These are phyloP conservation scores for Eucalyptus rudis DNA, from an alignment of 345 rosid genomes.

Conservation along the genomic window DNA sequence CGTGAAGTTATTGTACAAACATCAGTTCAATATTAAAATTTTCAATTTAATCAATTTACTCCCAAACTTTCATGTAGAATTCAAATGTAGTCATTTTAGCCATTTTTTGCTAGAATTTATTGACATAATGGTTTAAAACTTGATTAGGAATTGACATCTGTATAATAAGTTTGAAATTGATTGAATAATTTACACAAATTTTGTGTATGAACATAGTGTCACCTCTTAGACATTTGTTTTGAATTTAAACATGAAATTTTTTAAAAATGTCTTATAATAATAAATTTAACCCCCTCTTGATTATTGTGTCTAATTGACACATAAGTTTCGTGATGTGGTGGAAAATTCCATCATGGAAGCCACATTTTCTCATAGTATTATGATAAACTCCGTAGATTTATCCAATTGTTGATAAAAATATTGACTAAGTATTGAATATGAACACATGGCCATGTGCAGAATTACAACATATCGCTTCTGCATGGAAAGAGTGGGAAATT, in stretches of 20 bases:
- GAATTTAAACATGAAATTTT: not conserved
- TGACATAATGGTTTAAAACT: rapidly evolving
- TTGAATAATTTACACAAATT: not conserved
- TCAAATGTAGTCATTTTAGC: not conserved
- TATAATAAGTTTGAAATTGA: not conserved
- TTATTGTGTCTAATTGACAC: not conserved
- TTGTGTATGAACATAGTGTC: rapidly evolving
- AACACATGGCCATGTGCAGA: not conserved
- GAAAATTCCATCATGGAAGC: not conserved
- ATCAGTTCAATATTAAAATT: rapidly evolving
- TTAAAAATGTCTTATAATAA: not conserved
- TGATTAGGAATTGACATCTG: not conserved
- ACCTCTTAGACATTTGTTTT: not conserved
- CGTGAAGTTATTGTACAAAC: not conserved
- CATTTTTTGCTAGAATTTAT: not conserved
- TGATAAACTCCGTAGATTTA: not conserved
- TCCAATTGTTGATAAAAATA: not conserved
- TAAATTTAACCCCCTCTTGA: not conserved
- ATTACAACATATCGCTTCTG: not conserved
- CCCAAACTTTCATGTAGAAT: not conserved
- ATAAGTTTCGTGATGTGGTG: not conserved
- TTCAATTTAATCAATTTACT: not conserved
- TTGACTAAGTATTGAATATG: not conserved
- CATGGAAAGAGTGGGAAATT: not conserved
- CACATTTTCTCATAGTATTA: not conserved